A percentile compares a stretch with the other conserved stretches of the same genome.
phyloP scores from a whole-genome alignment of 1,139 yeast genomes.

The Geotrichum phurueaensis region DNA sequence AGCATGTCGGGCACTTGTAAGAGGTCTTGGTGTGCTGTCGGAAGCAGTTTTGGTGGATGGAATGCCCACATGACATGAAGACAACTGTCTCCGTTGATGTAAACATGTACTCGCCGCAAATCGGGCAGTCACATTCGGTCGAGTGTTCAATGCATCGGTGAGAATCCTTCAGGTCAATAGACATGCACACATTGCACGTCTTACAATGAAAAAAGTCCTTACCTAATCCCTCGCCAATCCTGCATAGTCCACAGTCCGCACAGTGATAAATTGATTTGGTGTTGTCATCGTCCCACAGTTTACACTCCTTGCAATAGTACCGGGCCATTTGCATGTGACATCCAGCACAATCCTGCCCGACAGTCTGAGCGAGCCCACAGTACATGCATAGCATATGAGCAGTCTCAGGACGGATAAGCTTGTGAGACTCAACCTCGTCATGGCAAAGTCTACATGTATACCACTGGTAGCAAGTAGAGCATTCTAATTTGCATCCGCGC shows the following conservation, averaged over 20 bases:
- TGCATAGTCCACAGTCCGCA: slow-evolving; percentile 85
- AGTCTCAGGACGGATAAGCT: slow-evolving; percentile 57
- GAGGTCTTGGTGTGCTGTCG: slow-evolving; percentile 72
- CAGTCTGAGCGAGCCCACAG: slow-evolving; percentile 70
- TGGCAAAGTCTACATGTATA: slow-evolving; percentile 82
- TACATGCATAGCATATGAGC: slow-evolving; percentile 72
- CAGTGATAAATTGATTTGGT: slow-evolving; percentile 84
- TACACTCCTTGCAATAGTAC: slow-evolving; percentile 73
- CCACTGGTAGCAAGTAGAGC: slow-evolving; percentile 71
- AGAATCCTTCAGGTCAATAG: slow-evolving; percentile 67
- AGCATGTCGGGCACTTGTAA: slow-evolving; percentile 87
- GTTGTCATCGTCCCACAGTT: slow-evolving; percentile 67
- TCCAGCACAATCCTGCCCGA: slow-evolving; percentile 58
- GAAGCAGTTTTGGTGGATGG: slow-evolving; percentile 81
- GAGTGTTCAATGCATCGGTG: slow-evolving; percentile 83
- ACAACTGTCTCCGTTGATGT: slow-evolving; percentile 81
- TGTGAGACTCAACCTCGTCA: slow-evolving; percentile 58
- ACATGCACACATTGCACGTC: slow-evolving; percentile 83
- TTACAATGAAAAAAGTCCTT: slow-evolving; percentile 88
- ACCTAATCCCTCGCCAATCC: slow-evolving; percentile 81
- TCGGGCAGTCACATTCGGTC: slow-evolving; percentile 88
- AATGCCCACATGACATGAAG: slow-evolving; percentile 92
- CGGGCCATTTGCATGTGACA: slow-evolving; percentile 66
- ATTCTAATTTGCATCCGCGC: slow-evolving; percentile 76
- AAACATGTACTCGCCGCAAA: slow-evolving; percentile 87